A percentile compares a stretch with the other conserved stretches of the same genome.
phyloP scores from a whole-genome alignment of 1,284 basidiomycete species.

The Megacollybia platyphylla region DNA sequence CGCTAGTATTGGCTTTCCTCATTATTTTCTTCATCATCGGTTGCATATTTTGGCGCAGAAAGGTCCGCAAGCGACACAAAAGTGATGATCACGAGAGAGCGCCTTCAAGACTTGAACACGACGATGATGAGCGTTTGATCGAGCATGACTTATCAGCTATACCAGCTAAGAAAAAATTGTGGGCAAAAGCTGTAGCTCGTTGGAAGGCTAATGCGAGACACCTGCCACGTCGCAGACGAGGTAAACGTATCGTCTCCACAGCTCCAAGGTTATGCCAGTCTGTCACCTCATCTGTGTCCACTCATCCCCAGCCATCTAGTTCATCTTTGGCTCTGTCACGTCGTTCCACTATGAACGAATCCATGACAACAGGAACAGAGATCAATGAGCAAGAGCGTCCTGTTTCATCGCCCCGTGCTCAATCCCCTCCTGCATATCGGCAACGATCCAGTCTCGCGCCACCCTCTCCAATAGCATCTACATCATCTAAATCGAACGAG shows the following conservation, averaged over 20 bases:
- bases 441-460: slow-evolving; percentile 2
- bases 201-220: slow-evolving; percentile 52
- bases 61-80: slow-evolving; percentile 20
- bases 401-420: slow-evolving; percentile 7
- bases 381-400: not conserved
- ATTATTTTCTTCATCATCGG: slow-evolving; percentile 43
- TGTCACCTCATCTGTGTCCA: not conserved
- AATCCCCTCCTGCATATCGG: slow-evolving; percentile 6
- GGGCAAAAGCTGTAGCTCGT: slow-evolving; percentile 46
- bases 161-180: slow-evolving; percentile 39
- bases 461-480: slow-evolving; percentile 4
- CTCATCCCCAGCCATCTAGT: not conserved
- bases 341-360: not conserved
- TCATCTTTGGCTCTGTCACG: not conserved
- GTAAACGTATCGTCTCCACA: slow-evolving; percentile 17
- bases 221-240: slow-evolving; percentile 40
- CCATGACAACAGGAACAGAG: not conserved
- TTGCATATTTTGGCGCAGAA: slow-evolving; percentile 49
- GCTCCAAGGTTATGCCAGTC: not conserved
- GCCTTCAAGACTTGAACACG: slow-evolving; percentile 13
- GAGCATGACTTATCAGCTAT: slow-evolving; percentile 29
- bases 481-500: slow-evolving; percentile 3
- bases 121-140: slow-evolving; percentile 14
- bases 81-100: slow-evolving; percentile 23
- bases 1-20: slow-evolving; percentile 42